phyloP scores from a whole-genome alignment of 2,329 filamentous ascomycete genomes.

The Pyrenochaeta sp. region DNA sequence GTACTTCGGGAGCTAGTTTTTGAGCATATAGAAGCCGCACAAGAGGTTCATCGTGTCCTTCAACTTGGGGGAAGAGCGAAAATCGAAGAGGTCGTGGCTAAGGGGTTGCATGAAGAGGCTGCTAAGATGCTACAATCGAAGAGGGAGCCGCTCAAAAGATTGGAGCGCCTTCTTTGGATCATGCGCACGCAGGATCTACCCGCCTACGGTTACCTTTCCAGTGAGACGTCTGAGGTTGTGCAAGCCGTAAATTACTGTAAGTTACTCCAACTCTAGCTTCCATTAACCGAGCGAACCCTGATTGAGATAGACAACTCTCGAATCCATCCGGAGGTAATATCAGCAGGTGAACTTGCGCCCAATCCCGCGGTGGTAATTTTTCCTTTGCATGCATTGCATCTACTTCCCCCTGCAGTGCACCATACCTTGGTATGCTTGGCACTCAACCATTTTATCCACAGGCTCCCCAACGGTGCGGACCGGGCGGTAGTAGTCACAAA shows the following conservation, averaged over 20 bases:
- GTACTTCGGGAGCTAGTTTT: constrained; percentile 2
- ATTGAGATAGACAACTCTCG: constrained; percentile 33
- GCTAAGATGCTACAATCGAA: constrained; percentile 18
- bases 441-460: constrained; percentile 35
- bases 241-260: constrained; percentile 44
- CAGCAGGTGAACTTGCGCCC: constrained; percentile 24
- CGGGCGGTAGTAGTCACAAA: constrained; percentile 13
- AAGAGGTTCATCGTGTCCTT: constrained; percentile 15
- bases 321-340: constrained; percentile 30
- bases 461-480: constrained; percentile 19
- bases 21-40: background rate
- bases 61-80: constrained; percentile 14
- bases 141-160: constrained; percentile 22
- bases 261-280: background rate
- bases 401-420: constrained; percentile 39
- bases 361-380: constrained; percentile 40
- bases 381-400: constrained; percentile 32
- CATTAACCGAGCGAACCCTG: background rate
- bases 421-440: constrained; percentile 38
- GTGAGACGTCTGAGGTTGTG: constrained; percentile 38
- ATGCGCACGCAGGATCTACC: constrained; percentile 33
- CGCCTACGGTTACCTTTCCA: constrained; percentile 26
- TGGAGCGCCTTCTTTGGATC: constrained; percentile 22
- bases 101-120: constrained; percentile 18
- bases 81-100: constrained; percentile 24